Percentiles rank a stretch among this genome's conserved stretches.
Evolutionary conservation across 208 protist genomes (phyloP).

Genomic region (Crithidia sp.): DNA sequence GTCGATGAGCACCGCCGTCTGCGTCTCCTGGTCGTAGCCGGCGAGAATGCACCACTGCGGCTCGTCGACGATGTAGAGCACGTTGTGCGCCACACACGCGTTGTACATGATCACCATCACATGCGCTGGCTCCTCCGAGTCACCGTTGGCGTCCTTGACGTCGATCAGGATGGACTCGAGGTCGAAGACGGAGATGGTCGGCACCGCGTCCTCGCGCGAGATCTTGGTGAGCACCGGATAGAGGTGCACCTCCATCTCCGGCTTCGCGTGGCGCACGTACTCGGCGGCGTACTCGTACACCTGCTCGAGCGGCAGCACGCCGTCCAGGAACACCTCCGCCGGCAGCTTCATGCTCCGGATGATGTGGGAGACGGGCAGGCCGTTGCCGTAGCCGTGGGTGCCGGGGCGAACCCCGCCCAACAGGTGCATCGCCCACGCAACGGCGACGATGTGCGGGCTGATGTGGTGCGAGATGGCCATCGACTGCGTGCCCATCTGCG

Average conservation of each 20-base stretch:
- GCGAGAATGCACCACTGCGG: conserved; percentile 87
- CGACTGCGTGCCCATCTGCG: conserved; percentile 73
- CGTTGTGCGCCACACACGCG: conserved; percentile 87
- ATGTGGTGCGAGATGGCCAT: conserved; percentile 74
- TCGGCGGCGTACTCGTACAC: conserved; percentile 82
- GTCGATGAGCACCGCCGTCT: conserved; percentile 85
- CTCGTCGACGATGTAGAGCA: conserved; percentile 75
- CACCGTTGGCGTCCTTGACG: conserved; percentile 76
- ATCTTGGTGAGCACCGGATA: conserved; percentile 89
- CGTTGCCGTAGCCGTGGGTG: conserved; percentile 82
- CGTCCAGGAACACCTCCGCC: conserved; percentile 75
- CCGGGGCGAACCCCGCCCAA: conserved; percentile 65
- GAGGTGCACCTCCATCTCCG: conserved; percentile 55
- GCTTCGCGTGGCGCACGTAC: conserved; percentile 59
- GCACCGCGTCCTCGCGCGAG: conserved; percentile 85
- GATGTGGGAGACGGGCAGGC: conserved; percentile 84
- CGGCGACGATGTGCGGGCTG: conserved; percentile 84
- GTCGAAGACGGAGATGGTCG: conserved; percentile 90
- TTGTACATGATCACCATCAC: conserved; percentile 93
- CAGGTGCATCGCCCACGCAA: conserved; percentile 91
- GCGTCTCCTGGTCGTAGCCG: conserved; percentile 87
- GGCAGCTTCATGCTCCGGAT: conserved; percentile 81
- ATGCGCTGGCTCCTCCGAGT: conserved; percentile 70
- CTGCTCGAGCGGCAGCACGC: conserved; percentile 75
- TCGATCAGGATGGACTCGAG: conserved; percentile 84